These are phyloP conservation scores for Tetracladium marchalianum DNA, from an alignment of 495 filamentous ascomycete genomes.

Conservation along the genomic window DNA sequence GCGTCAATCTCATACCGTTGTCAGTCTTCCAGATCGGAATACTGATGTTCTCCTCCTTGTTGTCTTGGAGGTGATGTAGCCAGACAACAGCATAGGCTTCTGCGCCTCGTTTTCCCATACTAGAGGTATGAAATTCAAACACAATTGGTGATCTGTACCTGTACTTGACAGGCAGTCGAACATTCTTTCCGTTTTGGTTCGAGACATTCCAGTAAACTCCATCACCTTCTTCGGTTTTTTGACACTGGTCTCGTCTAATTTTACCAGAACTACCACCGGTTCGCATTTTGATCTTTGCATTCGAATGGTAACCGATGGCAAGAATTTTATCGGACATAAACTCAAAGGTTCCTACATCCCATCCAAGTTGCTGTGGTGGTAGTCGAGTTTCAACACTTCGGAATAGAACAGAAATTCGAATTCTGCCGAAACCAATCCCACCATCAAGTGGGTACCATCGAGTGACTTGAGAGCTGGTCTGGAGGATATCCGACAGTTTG, in stretches of 20 bases:
- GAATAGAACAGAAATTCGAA: constrained; percentile 84
- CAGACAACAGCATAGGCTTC: constrained; percentile 73
- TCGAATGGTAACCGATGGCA: constrained; percentile 45
- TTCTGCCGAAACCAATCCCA: constrained; percentile 69
- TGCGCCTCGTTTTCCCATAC: constrained; percentile 48
- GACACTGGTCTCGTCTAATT: constrained; percentile 48
- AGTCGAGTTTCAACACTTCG: constrained; percentile 75
- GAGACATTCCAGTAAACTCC: constrained; percentile 60
- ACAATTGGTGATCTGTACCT: constrained; percentile 82
- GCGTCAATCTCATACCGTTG: constrained; percentile 60
- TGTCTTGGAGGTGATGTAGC: constrained; percentile 77
- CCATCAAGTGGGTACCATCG: constrained; percentile 50
- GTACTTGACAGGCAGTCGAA: constrained; percentile 80
- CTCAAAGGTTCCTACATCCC: constrained; percentile 90
- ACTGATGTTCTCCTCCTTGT: constrained; percentile 63
- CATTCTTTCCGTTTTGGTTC: constrained; percentile 38
- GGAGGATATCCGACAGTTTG: constrained; percentile 75
- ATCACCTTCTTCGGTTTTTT: constrained; percentile 44
- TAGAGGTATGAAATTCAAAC: constrained; percentile 65
- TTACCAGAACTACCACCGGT: constrained; percentile 78
- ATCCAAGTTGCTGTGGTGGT: constrained; percentile 73
- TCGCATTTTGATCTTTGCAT: constrained; percentile 59
- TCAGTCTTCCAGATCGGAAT: constrained; percentile 81
- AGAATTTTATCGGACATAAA: constrained; percentile 60
- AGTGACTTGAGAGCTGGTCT: constrained; percentile 71